Evolutionary conservation across 495 filamentous ascomycete species (phyloP).

Genomic region (Cairneyella variabilis): DNA sequence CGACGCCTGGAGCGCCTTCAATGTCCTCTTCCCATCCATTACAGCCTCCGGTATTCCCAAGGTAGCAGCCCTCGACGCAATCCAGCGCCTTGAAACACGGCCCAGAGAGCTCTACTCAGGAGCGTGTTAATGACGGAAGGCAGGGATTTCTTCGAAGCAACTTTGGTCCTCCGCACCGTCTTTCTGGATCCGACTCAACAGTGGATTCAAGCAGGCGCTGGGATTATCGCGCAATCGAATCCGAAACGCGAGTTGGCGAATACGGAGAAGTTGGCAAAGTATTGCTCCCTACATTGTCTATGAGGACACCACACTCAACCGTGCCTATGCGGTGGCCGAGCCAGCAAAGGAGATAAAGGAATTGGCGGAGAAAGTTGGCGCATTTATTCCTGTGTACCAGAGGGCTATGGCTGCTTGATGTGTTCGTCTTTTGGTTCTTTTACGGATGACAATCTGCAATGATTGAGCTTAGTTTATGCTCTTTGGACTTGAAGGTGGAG

Average conservation of each 20-base stretch:
- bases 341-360: too few relatives aligned
- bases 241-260: constrained; percentile 9
- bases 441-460: too few relatives aligned
- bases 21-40: constrained; percentile 9
- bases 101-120: constrained; percentile 13
- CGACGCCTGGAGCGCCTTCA: constrained; percentile 10
- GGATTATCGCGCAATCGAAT: constrained; percentile 3
- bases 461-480: too few relatives aligned
- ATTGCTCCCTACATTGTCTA: constrained; percentile 1
- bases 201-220: constrained; percentile 17
- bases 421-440: too few relatives aligned
- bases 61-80: not conserved
- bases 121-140: constrained; percentile 3
- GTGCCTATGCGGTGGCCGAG: too few relatives aligned
- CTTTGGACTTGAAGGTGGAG: too few relatives aligned
- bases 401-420: too few relatives aligned
- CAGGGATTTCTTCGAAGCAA: constrained; percentile 11
- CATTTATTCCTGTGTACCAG: too few relatives aligned
- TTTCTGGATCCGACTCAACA: constrained; percentile 5
- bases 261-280: constrained; percentile 15
- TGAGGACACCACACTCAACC: too few relatives aligned
- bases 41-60: constrained; percentile 11
- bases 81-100: not conserved
- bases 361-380: too few relatives aligned
- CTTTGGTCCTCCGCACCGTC: constrained; percentile 7